A percentile compares a stretch with the other conserved stretches of the same genome.
Evolutionary conservation across 2,329 filamentous ascomycete species (phyloP).

Genomic region (Aspergillus alliaceus): DNA sequence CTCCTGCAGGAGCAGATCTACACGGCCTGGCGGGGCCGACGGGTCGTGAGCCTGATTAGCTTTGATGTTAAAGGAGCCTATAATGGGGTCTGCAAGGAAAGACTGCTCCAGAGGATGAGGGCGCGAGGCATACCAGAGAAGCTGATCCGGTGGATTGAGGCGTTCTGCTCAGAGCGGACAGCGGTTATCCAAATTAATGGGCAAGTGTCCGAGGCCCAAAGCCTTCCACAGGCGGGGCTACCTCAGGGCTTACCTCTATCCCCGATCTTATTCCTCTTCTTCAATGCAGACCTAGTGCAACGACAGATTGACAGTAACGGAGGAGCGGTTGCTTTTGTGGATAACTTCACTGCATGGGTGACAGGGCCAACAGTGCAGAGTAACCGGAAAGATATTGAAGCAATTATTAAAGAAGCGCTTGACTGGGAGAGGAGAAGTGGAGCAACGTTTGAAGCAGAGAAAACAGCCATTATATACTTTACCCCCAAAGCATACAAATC

Average conservation of each 20-base stretch:
- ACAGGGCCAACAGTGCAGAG: not conserved
- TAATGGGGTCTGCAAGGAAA: slow-evolving; percentile 40
- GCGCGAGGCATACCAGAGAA: slow-evolving; percentile 25
- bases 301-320: slow-evolving; percentile 25
- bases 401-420: slow-evolving; percentile 18
- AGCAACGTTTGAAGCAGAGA: slow-evolving; percentile 33
- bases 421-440: slow-evolving; percentile 32
- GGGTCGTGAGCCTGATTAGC: too few relatives aligned
- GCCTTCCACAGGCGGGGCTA: slow-evolving; percentile 18
- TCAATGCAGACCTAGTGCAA: slow-evolving; percentile 40
- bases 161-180: slow-evolving; percentile 26
- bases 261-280: slow-evolving; percentile 39
- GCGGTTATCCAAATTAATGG: slow-evolving; percentile 22
- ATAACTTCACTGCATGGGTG: slow-evolving; percentile 12
- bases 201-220: slow-evolving; percentile 14
- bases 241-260: slow-evolving; percentile 34
- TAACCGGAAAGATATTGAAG: slow-evolving; percentile 14
- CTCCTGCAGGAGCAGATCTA: too few relatives aligned
- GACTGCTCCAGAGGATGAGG: slow-evolving; percentile 34
- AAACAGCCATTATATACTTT: slow-evolving; percentile 38
- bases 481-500: slow-evolving; percentile 22
- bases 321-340: slow-evolving; percentile 22
- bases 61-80: slow-evolving; percentile 46
- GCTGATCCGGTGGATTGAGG: slow-evolving; percentile 24
- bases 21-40: too few relatives aligned